Evolutionary conservation across 2,329 filamentous ascomycete species (phyloP), one percentile per base, ranked within the genome.

Genomic region (Xylaria multiplex): DNA sequence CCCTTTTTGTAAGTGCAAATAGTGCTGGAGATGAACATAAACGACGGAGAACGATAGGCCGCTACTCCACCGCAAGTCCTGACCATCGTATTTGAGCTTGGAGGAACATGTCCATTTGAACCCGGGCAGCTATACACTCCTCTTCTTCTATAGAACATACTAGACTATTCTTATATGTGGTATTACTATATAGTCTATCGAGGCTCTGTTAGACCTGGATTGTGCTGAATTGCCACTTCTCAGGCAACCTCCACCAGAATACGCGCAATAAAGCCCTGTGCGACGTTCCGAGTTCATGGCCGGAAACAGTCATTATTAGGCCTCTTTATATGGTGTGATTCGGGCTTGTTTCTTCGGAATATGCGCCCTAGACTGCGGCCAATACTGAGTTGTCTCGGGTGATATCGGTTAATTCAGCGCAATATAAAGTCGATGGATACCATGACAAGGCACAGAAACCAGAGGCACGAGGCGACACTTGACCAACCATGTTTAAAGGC

Each of bases 61-160:
- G 49, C 6, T 59, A 53, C 65, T 50, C 65, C 65, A 64, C 65
- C 40, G 1, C 37, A 22, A 13, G 27, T 50, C 5, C 56, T 30
- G n/a, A 40, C 16, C 37, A 59, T 42, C 53, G 16, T 42, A 56
- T 53, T 49, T 46, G 27, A 32, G 30, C 32, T 37, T 45, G 19
- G 19, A 42, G 37, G 42, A 64, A 52, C 59, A 7, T 13, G 48
- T 37, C 24, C 27, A 40, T 50, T 22, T 13, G 16, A 27, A 19
- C 27, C 4, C 30, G 37, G 45, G 30, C n/a, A 48, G 13, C 42
- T 27, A 42, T 49, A 40, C n/a, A 27, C 27, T 30, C 32, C 27
- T 32, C 19, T 37, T 16, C 30, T 32, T 24, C 19, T 19, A 19
- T 19, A 19, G 19, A 19, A 19, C 19, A 19, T 19, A 19, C 19